Conservation (phyloP, 495 filamentous ascomycete species). For the Collariella sp. region DNA sequence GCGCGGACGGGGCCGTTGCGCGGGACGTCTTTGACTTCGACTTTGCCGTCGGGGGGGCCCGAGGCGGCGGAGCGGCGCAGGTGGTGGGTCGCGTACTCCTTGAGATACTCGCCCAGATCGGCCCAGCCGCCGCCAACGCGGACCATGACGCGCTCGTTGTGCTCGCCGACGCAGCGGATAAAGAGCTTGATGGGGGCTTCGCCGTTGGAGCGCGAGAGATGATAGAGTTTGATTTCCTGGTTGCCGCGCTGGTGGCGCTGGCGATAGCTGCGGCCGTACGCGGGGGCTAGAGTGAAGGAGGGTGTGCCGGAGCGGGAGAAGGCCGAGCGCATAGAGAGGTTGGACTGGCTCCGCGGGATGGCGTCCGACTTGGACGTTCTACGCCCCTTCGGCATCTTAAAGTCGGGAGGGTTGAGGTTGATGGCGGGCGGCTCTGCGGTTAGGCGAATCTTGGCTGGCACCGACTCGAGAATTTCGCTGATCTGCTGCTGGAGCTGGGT, state of each 20-base stretch:
- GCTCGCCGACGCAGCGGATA: slow-evolving; percentile 82
- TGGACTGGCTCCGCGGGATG: slow-evolving; percentile 36
- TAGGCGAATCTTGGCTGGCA: slow-evolving; percentile 74
- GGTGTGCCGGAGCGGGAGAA: slow-evolving; percentile 53
- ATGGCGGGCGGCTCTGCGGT: slow-evolving; percentile 42
- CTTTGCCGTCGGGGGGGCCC: slow-evolving; percentile 31
- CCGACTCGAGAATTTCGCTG: slow-evolving; percentile 66
- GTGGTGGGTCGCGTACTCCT: slow-evolving; percentile 86
- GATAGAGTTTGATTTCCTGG: slow-evolving; percentile 79
- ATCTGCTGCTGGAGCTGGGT: slow-evolving; percentile 80
- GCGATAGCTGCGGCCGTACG: slow-evolving; percentile 37
- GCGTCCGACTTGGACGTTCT: slow-evolving; percentile 28
- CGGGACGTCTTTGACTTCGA: slow-evolving; percentile 53
- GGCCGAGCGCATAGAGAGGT: slow-evolving; percentile 30
- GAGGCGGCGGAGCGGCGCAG: slow-evolving; percentile 46
- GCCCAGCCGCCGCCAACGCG: slow-evolving; percentile 95
- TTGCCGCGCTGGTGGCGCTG: slow-evolving; percentile 39
- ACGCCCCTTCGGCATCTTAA: slow-evolving; percentile 33
- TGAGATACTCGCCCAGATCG: slow-evolving; percentile 88
- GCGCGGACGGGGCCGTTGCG: slow-evolving; percentile 14
- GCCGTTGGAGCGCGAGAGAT: slow-evolving; percentile 75
- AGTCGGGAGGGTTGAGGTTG: slow-evolving; percentile 42
- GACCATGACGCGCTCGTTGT: slow-evolving; percentile 92
- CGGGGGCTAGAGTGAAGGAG: slow-evolving; percentile 62
- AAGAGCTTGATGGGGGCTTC: slow-evolving; percentile 86